Conservation (phyloP, 177 flowering plant species). For the Vitis hybrid region DNA sequence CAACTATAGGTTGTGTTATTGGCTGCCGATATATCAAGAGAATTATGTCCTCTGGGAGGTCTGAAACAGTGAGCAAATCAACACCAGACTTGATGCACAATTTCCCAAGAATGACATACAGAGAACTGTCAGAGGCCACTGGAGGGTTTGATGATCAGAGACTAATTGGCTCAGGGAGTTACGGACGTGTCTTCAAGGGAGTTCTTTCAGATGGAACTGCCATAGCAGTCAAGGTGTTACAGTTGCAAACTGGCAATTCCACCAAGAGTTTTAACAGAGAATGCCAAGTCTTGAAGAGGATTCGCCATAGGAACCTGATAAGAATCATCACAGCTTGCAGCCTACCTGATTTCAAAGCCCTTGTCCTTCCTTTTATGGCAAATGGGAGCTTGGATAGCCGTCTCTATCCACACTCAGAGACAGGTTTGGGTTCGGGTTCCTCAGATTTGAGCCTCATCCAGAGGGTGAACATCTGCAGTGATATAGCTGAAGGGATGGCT, state of each 20-base stretch:
- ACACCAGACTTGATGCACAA: conserved; percentile 29
- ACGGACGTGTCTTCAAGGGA: conserved; percentile 49
- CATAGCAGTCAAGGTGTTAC: conserved; percentile 49
- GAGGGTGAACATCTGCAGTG: conserved; percentile 50
- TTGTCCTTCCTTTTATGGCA: conserved; percentile 55
- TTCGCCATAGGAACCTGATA: conserved; percentile 52
- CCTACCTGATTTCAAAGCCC: conserved; percentile 51
- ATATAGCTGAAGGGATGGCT: conserved; percentile 59
- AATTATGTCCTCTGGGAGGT: conserved; percentile 12
- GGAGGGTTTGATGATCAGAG: conserved; percentile 37
- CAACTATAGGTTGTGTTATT: conserved; percentile 28
- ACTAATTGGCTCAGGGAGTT: conserved; percentile 49
- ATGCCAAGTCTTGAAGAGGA: conserved; percentile 50
- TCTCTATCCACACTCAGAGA: conserved; percentile 28
- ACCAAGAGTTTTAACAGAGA: conserved; percentile 53
- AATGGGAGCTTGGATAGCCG: conserved; percentile 55
- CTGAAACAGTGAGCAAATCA: conserved; percentile 4
- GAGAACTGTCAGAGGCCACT: conserved; percentile 45
- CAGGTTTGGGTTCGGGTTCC: conserved; percentile 23
- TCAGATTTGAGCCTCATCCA: conserved; percentile 38
- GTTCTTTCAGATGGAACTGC: conserved; percentile 34
- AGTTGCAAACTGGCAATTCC: conserved; percentile 37
- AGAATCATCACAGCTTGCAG: conserved; percentile 51
- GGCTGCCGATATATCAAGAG: conserved; percentile 19
- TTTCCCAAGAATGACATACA: conserved; percentile 45